These are phyloP conservation scores for Pachyrhizus erosus DNA, from an alignment of 306 rosid genomes.

Conservation along the genomic window DNA sequence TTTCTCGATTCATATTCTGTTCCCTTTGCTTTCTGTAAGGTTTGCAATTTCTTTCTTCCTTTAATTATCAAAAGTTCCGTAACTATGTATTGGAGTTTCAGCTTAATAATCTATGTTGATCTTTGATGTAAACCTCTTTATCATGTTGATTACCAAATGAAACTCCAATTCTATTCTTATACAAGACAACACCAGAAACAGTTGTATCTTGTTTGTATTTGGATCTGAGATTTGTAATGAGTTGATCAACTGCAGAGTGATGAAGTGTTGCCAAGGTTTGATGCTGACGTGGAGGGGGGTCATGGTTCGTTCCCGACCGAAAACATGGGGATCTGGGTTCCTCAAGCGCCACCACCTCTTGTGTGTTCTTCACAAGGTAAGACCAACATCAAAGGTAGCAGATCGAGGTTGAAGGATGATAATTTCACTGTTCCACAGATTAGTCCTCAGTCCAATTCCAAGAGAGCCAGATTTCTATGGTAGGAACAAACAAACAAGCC, in stretches of 20 bases:
- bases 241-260: conserved; percentile 51
- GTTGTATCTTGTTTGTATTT: not conserved
- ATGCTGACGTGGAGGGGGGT: conserved; percentile 48
- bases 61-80: not conserved
- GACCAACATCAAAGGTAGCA: conserved; percentile 48
- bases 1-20: conserved; percentile 67
- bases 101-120: not conserved
- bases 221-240: conserved; percentile 26
- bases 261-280: conserved; percentile 46
- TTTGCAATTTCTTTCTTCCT: conserved; percentile 29
- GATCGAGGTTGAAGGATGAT: conserved; percentile 67
- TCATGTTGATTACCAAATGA: not conserved
- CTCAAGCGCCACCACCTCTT: conserved; percentile 62
- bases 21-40: conserved; percentile 69
- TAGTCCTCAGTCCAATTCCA: conserved; percentile 56
- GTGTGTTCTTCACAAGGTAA: conserved; percentile 47
- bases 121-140: not conserved
- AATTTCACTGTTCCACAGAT: conserved; percentile 86
- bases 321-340: conserved; percentile 77
- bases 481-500: conserved; percentile 38
- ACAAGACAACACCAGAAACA: too few species aligned
- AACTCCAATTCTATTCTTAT: not conserved
- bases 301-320: conserved; percentile 47
- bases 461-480: conserved; percentile 70
- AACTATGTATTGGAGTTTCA: not conserved